phyloP scores from a whole-genome alignment of 169 alveolate genomes.

The Pseudocohnilembus persalinus region DNA sequence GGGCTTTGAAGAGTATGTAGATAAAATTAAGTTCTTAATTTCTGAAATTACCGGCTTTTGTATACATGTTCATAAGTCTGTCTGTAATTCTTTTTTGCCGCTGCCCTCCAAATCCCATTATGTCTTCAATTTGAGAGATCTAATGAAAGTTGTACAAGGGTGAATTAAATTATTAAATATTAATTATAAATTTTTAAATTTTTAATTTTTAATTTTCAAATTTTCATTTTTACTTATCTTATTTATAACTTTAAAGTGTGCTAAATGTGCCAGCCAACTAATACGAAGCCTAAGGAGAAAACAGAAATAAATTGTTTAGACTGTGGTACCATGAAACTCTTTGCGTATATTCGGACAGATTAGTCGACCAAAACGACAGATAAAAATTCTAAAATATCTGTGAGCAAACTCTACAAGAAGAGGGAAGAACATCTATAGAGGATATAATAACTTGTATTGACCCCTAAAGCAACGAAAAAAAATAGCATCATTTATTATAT shows the following conservation, averaged over 20 bases:
- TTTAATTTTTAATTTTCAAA: constrained; percentile 52
- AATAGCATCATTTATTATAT: background rate
- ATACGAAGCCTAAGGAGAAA: constrained; percentile 47
- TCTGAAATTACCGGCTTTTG: constrained; percentile 34
- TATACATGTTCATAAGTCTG: constrained; percentile 42
- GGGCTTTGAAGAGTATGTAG: constrained; percentile 56
- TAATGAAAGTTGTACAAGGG: constrained; percentile 69
- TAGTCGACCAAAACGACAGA: constrained; percentile 54
- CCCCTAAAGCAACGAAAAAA: constrained; percentile 9
- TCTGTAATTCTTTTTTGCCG: constrained; percentile 47
- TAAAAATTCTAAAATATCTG: constrained; percentile 40
- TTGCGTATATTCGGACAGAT: constrained; percentile 66
- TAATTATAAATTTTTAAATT: constrained; percentile 55
- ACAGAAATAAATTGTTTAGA: constrained; percentile 52
- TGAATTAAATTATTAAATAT: no score
- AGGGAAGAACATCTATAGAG: constrained; percentile 61
- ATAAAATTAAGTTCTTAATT: constrained; percentile 42
- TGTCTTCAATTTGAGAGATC: constrained; percentile 60
- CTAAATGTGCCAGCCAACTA: constrained; percentile 49
- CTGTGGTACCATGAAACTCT: constrained; percentile 70
- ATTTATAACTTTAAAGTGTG: no score
- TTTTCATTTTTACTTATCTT: constrained; percentile 52
- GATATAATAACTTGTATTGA: constrained; percentile 32
- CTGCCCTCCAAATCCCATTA: constrained; percentile 67
- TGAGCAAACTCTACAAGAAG: constrained; percentile 55